Evolutionary conservation across 2,329 filamentous ascomycete species (phyloP).

Genomic region (Parastagonospora avenae): DNA sequence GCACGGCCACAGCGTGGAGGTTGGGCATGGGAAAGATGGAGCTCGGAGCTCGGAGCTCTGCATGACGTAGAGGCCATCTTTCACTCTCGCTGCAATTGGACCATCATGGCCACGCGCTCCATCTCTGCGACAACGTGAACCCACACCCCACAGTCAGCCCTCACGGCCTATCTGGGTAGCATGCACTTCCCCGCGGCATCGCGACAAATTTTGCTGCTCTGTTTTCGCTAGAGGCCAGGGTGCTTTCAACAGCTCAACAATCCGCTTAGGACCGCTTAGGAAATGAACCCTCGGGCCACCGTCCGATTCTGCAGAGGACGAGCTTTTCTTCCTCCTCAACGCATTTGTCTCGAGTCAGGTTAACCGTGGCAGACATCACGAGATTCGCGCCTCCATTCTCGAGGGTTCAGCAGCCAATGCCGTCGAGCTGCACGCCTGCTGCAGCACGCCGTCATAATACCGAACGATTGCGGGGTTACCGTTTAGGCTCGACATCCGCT

Average conservation of each 20-base stretch:
- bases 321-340: conserved; percentile 3
- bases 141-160: conserved; percentile 7
- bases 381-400: neutral
- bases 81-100: neutral
- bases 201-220: conserved; percentile 3
- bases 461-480: conserved; percentile 25
- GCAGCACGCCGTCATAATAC: conserved; percentile 21
- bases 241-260: conserved; percentile 35
- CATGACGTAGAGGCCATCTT: conserved; percentile 23
- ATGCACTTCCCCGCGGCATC: conserved; percentile 8
- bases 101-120: conserved; percentile 5
- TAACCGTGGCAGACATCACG: neutral
- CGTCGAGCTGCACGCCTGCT: conserved; percentile 13
- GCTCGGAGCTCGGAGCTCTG: conserved; percentile 18
- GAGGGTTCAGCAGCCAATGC: conserved; percentile 6
- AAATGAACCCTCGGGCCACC: conserved; percentile 25
- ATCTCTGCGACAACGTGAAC: conserved; percentile 4
- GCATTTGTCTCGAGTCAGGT: neutral
- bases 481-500: conserved; percentile 14
- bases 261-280: conserved; percentile 21
- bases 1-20: conserved; percentile 25
- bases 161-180: conserved; percentile 14
- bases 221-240: conserved; percentile 19
- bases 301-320: conserved; percentile 13
- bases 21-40: conserved; percentile 18